A percentile compares a stretch with the other conserved stretches of the same genome.
phyloP scores from a whole-genome alignment of 148 eudicot genomes.

The Rheum nobile region DNA sequence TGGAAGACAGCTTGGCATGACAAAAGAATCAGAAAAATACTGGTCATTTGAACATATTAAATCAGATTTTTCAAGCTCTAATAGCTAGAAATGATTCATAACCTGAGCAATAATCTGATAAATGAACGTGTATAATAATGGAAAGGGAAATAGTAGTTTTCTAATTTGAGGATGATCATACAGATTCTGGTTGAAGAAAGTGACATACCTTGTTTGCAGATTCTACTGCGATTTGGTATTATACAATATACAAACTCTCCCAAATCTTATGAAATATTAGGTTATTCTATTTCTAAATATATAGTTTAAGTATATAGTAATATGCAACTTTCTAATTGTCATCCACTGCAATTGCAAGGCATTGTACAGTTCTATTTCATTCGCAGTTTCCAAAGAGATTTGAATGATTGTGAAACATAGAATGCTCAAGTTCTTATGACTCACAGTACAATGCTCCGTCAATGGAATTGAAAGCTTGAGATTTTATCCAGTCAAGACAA shows the following conservation, averaged over 20 bases:
- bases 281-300: not conserved
- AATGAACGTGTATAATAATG: conserved; percentile 4
- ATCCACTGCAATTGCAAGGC: not conserved
- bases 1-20: conserved; percentile 2
- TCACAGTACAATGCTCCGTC: not conserved
- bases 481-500: not conserved
- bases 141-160: not conserved
- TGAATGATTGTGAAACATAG: not conserved
- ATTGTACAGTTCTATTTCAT: not conserved
- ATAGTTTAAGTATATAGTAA: not conserved
- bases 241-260: not conserved
- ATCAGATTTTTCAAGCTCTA: not conserved
- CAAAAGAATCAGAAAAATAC: not conserved
- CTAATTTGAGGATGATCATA: not conserved
- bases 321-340: not conserved
- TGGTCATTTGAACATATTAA: not conserved
- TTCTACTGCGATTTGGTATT: not conserved
- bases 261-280: not conserved
- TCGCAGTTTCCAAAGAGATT: not conserved
- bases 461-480: not conserved
- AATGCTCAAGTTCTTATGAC: not conserved
- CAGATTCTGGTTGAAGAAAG: not conserved
- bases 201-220: not conserved
- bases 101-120: not conserved
- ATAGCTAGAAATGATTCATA: not conserved